Conservation (phyloP, 2,329 filamentous ascomycete species). For the Daldinia sp. region DNA sequence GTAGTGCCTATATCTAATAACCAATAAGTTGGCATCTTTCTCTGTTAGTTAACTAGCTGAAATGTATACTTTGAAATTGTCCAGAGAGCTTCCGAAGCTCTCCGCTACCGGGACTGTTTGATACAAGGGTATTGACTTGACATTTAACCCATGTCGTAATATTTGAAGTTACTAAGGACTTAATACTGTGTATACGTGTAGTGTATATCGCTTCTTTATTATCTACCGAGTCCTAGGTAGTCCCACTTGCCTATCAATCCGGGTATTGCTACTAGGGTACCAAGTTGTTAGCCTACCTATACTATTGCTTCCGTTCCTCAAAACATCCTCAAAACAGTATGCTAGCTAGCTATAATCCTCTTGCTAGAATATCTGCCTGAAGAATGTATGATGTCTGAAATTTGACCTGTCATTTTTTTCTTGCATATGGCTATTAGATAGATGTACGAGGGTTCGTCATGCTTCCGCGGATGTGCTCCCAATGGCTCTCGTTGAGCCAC, state of each 20-base stretch:
- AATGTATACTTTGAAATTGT: neutral
- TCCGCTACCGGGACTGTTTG: neutral
- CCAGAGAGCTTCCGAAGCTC: neutral
- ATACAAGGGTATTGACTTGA: neutral
- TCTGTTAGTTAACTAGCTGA: neutral
- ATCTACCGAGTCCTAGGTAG: neutral
- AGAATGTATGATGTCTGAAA: neutral
- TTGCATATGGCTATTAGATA: neutral
- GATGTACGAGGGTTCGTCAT: neutral
- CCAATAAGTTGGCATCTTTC: neutral
- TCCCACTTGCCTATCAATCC: neutral
- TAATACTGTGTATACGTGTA: conserved; percentile 2
- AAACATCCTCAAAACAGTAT: neutral
- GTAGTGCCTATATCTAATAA: neutral
- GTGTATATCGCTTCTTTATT: neutral
- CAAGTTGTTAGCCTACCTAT: neutral
- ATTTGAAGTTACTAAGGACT: neutral
- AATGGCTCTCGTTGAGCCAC: neutral
- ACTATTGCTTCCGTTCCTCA: neutral
- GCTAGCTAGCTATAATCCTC: neutral
- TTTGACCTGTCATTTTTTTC: neutral
- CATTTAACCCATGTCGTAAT: neutral
- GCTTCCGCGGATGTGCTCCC: neutral
- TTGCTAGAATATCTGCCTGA: neutral
- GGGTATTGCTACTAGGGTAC: neutral